phyloP scores from a whole-genome alignment of 2,329 filamentous ascomycete species.

The Biscogniauxia marginata region DNA sequence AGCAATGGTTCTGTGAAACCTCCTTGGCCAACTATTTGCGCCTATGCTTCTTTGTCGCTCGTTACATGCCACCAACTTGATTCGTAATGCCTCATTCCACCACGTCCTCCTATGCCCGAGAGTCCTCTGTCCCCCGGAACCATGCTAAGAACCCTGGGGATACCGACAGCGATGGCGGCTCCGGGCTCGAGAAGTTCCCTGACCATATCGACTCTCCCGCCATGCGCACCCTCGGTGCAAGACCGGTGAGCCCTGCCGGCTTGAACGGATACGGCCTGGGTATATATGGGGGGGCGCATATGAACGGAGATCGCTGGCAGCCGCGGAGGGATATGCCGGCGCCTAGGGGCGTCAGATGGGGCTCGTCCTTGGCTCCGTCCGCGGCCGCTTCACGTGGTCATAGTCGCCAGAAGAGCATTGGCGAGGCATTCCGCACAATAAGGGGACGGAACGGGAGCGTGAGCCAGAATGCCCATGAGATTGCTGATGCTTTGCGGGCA shows the following conservation, averaged over 20 bases:
- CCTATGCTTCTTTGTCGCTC: slow-evolving; percentile 27
- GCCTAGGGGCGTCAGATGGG: slow-evolving; percentile 31
- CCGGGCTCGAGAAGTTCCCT: slow-evolving; percentile 36
- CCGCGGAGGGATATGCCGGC: slow-evolving; percentile 27
- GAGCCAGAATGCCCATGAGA: slow-evolving; percentile 88
- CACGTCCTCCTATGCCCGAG: slow-evolving; percentile 31
- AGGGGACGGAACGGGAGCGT: slow-evolving; percentile 79
- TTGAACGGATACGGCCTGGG: slow-evolving; percentile 33
- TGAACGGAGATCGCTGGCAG: slow-evolving; percentile 32
- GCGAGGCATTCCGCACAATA: slow-evolving; percentile 83
- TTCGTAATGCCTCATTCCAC: slow-evolving; percentile 34
- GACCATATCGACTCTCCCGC: slow-evolving; percentile 35
- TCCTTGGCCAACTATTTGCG: slow-evolving; percentile 19
- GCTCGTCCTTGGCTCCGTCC: slow-evolving; percentile 23
- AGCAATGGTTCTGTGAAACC: slow-evolving; percentile 28
- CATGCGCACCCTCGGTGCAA: slow-evolving; percentile 28
- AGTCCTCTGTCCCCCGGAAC: slow-evolving; percentile 31
- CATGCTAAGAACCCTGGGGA: slow-evolving; percentile 25
- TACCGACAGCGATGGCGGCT: slow-evolving; percentile 23
- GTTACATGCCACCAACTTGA: slow-evolving; percentile 21
- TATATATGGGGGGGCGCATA: slow-evolving; percentile 28
- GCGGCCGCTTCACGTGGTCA: slow-evolving; percentile 28
- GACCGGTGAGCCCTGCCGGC: slow-evolving; percentile 28
- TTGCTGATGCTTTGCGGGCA: slow-evolving; percentile 86
- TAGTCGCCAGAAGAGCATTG: slow-evolving; percentile 76